Evolutionary conservation across 768 basidiomycete species (phyloP).

Genomic region (Arthromyces matolae): DNA sequence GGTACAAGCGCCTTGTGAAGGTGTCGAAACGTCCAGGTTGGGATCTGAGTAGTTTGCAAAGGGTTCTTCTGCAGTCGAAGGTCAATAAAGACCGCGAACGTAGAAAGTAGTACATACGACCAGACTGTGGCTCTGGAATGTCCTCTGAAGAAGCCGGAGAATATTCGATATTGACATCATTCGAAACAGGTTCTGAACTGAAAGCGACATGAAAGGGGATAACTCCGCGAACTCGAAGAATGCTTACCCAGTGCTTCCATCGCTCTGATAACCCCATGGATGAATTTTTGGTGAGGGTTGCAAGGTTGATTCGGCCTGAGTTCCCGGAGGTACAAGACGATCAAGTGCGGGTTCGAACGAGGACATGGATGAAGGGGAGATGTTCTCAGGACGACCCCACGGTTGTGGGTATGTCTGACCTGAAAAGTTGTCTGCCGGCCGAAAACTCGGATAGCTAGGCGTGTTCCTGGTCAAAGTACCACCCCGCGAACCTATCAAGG

Average conservation of each 20-base stretch:
- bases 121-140: constrained; percentile 12
- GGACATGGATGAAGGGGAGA: constrained; percentile 8
- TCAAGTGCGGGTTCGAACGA: constrained; percentile 8
- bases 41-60: constrained; percentile 6
- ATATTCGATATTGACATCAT: constrained; percentile 16
- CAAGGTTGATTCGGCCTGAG: constrained; percentile 8
- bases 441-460: constrained; percentile 6
- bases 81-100: neutral
- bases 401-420: constrained; percentile 9
- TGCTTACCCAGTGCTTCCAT: constrained; percentile 23
- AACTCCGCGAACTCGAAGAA: neutral
- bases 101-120: constrained; percentile 9
- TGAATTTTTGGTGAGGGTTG: constrained; percentile 14
- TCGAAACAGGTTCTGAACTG: constrained; percentile 17
- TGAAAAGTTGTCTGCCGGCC: constrained; percentile 2
- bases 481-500: constrained; percentile 15
- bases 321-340: constrained; percentile 2
- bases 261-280: constrained; percentile 21
- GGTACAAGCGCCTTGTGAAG: constrained; percentile 11
- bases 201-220: neutral
- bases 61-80: neutral
- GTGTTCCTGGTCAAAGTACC: constrained; percentile 1
- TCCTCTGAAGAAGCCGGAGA: constrained; percentile 23
- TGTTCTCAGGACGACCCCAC: constrained; percentile 9
- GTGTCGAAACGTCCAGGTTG: neutral